Evolutionary conservation across 2,329 filamentous ascomycete genomes (phyloP).

Genomic region (Colletotrichum truncatum): DNA sequence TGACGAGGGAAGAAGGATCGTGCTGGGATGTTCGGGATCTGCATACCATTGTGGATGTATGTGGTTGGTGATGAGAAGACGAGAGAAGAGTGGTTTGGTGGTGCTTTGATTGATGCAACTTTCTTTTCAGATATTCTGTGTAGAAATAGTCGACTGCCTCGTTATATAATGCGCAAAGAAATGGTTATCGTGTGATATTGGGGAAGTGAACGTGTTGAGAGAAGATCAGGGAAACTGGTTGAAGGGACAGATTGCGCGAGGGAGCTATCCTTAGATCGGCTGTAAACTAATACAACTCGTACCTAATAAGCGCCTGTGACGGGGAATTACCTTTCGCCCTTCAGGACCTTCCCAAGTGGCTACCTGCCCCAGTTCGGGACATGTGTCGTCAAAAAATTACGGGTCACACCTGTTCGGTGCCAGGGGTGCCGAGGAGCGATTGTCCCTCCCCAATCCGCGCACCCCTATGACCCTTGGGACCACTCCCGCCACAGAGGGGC

Average conservation of each 20-base stretch:
- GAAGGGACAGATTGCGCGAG: constrained; percentile 31
- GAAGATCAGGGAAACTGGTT: constrained; percentile 29
- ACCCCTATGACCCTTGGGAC: background rate
- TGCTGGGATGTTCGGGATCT: background rate
- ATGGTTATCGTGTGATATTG: background rate
- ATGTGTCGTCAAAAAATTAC: constrained; percentile 34
- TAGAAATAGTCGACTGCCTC: background rate
- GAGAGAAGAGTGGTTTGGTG: background rate
- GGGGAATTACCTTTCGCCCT: constrained; percentile 19
- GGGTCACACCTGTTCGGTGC: constrained; percentile 13
- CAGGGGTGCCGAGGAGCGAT: constrained; percentile 10
- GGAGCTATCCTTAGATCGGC: background rate
- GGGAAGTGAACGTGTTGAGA: constrained; percentile 23
- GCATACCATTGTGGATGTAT: constrained; percentile 33
- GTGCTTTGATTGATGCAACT: constrained; percentile 1
- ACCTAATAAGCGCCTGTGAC: background rate
- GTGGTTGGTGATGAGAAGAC: background rate
- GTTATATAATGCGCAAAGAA: constrained; percentile 4
- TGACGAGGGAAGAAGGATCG: background rate
- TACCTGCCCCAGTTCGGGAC: constrained; percentile 26
- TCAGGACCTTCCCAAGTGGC: constrained; percentile 5
- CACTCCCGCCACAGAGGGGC: constrained; percentile 17
- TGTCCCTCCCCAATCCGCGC: background rate
- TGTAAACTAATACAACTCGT: background rate
- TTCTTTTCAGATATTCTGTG: no score